These are phyloP conservation scores for Torulaspora microellipsoides DNA, from an alignment of 805 yeast genomes.

Conservation along the genomic window DNA sequence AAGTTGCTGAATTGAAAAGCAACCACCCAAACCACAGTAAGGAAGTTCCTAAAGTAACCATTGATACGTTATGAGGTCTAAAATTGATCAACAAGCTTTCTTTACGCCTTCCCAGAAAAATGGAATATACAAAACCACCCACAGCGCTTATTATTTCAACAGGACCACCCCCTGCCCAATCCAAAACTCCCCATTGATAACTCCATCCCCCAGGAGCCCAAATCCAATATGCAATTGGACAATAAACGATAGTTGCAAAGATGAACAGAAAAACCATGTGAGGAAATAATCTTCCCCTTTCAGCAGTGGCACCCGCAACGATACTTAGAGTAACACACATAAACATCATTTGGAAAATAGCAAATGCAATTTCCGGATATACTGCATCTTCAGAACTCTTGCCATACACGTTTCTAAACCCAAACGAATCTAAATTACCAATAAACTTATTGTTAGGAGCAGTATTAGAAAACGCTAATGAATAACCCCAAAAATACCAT, in stretches of 20 bases:
- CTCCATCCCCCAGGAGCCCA: slow-evolving; percentile 98
- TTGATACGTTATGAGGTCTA: slow-evolving; percentile 91
- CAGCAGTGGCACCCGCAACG: slow-evolving; percentile 88
- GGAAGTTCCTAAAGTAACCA: slow-evolving; percentile 83
- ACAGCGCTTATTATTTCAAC: slow-evolving; percentile 91
- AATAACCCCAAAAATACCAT: slow-evolving; percentile 99
- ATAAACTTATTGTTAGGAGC: slow-evolving; percentile 74
- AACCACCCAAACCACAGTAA: slow-evolving; percentile 95
- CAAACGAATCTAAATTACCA: slow-evolving; percentile 81
- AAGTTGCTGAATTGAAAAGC: slow-evolving; percentile 89
- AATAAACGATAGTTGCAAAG: slow-evolving; percentile 89
- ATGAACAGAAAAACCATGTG: slow-evolving; percentile 73
- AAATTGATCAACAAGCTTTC: slow-evolving; percentile 73
- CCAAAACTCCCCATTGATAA: slow-evolving; percentile 82
- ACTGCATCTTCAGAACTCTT: slow-evolving; percentile 36
- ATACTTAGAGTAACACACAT: slow-evolving; percentile 88
- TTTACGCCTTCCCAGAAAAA: slow-evolving; percentile 74
- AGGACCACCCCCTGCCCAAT: slow-evolving; percentile 98
- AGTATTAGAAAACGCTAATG: slow-evolving; percentile 76
- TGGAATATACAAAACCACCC: slow-evolving; percentile 82
- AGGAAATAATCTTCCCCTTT: slow-evolving; percentile 86
- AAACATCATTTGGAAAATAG: slow-evolving; percentile 87
- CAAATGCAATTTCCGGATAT: slow-evolving; percentile 81
- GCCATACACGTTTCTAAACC: slow-evolving; percentile 66
- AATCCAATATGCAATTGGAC: slow-evolving; percentile 94